Evolutionary conservation across 192 early-diverging fungal genomes (phyloP).

Genomic region (Entophlyctis luteolus): DNA sequence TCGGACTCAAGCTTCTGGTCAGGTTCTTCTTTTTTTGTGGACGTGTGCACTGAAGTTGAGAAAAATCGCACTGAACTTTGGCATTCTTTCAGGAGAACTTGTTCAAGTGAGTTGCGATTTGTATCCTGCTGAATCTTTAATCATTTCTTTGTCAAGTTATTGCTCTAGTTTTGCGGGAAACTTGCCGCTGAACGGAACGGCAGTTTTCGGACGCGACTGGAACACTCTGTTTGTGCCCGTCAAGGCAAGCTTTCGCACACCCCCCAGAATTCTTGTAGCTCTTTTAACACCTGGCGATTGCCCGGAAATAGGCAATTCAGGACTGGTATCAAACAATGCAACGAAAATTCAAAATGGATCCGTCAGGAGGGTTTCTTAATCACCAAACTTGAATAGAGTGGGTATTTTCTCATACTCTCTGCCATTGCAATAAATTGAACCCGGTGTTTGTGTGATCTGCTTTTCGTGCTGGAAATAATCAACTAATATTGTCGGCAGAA

Average conservation of each 20-base stretch:
- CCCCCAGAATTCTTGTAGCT: not conserved
- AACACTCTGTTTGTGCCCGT: constrained; percentile 43
- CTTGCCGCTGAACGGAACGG: constrained; percentile 51
- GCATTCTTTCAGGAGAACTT: not conserved
- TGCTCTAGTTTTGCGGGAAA: constrained; percentile 41
- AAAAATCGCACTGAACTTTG: too few relatives aligned
- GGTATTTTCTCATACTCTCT: too few relatives aligned
- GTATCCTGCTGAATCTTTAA: not conserved
- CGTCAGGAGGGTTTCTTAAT: constrained; percentile 35
- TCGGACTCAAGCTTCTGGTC: not conserved
- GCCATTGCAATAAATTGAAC: too few relatives aligned
- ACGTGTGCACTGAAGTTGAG: constrained; percentile 1
- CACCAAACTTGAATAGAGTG: not conserved
- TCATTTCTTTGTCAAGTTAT: constrained; percentile 41
- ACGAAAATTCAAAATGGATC: constrained; percentile 71
- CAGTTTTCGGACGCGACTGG: constrained; percentile 48
- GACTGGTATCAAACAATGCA: constrained; percentile 77
- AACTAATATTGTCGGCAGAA: too few relatives aligned
- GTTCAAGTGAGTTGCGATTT: constrained; percentile 7
- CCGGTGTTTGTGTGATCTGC: too few relatives aligned
- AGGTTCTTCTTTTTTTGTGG: not conserved
- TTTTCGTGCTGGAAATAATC: too few relatives aligned
- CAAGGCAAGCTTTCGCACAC: too few relatives aligned
- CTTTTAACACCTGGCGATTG: constrained; percentile 28
- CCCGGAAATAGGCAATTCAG: constrained; percentile 56